phyloP scores from a whole-genome alignment of 305 asterid species.

The Fraxinus greggii region DNA sequence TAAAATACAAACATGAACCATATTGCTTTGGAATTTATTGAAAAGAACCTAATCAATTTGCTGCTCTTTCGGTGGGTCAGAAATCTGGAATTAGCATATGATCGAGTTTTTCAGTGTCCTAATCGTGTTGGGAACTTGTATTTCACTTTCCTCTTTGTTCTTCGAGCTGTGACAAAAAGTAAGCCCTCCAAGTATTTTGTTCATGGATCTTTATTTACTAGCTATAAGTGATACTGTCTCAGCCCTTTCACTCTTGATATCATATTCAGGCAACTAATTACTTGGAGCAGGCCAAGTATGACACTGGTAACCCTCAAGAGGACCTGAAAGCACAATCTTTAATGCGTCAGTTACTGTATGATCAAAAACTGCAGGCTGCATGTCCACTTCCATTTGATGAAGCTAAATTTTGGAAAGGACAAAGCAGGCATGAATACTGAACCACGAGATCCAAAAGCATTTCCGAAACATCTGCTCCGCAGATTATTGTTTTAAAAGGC shows the following conservation, averaged over 20 bases:
- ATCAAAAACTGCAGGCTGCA: conserved; percentile 75
- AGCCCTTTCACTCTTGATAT: conserved; percentile 13
- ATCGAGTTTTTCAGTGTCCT: conserved; percentile 78
- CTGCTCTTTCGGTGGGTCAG: conserved; percentile 76
- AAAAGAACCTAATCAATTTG: conserved; percentile 25
- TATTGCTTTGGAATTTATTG: conserved; percentile 11
- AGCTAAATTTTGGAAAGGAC: conserved; percentile 94
- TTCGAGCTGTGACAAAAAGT: conserved; percentile 91
- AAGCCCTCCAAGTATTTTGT: conserved; percentile 28
- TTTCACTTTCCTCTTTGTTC: conserved; percentile 89
- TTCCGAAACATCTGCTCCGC: conserved; percentile 43
- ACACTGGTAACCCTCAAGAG: conserved; percentile 66
- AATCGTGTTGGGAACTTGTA: conserved; percentile 80
- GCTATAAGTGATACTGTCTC: background rate
- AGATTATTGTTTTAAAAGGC: background rate
- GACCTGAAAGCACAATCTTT: conserved; percentile 81
- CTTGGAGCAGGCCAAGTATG: conserved; percentile 89
- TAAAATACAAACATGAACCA: background rate
- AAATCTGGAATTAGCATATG: conserved; percentile 68
- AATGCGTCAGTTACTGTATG: conserved; percentile 66
- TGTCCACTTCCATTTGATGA: conserved; percentile 92
- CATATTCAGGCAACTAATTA: conserved; percentile 65
- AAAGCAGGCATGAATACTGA: conserved; percentile 80
- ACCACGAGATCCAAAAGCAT: conserved; percentile 76
- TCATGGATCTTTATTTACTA: background rate